A percentile compares a stretch with the other conserved stretches of the same genome.
phyloP scores from a whole-genome alignment of 345 rosid genomes.

The Eucalyptus melliodora region DNA sequence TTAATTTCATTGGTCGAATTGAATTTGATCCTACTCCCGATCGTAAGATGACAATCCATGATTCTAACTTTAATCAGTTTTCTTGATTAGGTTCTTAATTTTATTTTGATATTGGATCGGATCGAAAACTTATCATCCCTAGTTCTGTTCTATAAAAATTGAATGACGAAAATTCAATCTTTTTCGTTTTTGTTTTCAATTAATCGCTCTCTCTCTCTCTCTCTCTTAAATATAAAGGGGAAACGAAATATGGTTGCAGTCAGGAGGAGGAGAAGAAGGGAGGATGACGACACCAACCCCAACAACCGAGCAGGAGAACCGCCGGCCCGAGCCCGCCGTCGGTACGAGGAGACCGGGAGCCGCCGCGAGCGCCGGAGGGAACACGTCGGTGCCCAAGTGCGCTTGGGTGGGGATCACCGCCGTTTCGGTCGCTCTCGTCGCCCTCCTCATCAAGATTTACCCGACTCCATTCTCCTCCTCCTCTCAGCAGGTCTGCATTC shows the following conservation, averaged over 20 bases:
- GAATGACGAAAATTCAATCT: background rate
- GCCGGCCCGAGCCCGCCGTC: background rate
- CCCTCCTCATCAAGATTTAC: constrained; percentile 29
- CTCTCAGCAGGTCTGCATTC: constrained; percentile 19
- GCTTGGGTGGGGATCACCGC: constrained; percentile 23
- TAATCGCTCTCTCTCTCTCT: background rate
- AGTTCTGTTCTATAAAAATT: too few relatives aligned
- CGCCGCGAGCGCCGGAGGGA: background rate
- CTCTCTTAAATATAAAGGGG: background rate
- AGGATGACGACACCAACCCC: background rate
- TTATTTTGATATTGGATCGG: too few relatives aligned
- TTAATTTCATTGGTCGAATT: fast-evolving
- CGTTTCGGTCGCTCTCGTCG: constrained; percentile 24
- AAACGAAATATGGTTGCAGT: background rate
- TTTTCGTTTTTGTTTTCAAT: background rate
- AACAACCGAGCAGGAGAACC: background rate
- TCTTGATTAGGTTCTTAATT: too few relatives aligned
- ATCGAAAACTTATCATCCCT: too few relatives aligned
- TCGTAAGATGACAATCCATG: fast-evolving
- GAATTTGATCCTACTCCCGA: too few relatives aligned
- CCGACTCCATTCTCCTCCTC: constrained; percentile 9
- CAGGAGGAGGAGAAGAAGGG: background rate
- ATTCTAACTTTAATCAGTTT: too few relatives aligned
- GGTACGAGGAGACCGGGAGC: background rate
- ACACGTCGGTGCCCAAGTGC: background rate